These are phyloP conservation scores for Globisporangium rhizosaccharum DNA, from an alignment of 352 stramenopile species.

Conservation along the genomic window DNA sequence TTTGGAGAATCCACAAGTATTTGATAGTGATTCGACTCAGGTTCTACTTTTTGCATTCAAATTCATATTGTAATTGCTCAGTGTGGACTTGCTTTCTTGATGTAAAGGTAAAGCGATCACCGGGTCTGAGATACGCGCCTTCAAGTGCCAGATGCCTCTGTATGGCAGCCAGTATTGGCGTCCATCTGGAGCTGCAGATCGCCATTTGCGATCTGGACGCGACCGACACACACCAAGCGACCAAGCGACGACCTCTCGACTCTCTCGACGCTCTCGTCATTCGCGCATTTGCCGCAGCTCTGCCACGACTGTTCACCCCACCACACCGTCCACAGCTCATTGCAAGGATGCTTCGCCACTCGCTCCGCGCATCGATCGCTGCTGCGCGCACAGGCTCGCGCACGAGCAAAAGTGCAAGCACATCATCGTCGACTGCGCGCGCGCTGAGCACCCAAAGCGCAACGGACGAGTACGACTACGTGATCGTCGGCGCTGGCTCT, in stretches of 20 bases:
- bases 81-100: too few species aligned
- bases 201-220: background rate
- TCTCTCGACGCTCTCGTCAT: background rate
- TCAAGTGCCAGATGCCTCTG: too few species aligned
- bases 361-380: constrained; percentile 8
- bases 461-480: constrained; percentile 80
- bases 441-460: constrained; percentile 16
- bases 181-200: background rate
- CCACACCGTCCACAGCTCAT: background rate
- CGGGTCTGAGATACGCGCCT: too few species aligned
- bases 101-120: too few species aligned
- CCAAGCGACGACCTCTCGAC: background rate
- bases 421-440: constrained; percentile 6
- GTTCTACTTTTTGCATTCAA: too few species aligned
- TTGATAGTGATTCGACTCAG: too few species aligned
- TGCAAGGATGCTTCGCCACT: constrained; percentile 19
- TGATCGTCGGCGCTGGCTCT: constrained; percentile 89
- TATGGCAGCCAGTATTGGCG: background rate
- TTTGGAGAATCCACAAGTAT: too few species aligned
- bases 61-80: too few species aligned
- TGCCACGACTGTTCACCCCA: too few species aligned
- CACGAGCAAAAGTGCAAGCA: background rate
- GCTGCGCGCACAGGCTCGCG: background rate
- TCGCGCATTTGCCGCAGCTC: too few species aligned
- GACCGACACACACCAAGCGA: background rate